Percentiles rank a stretch among this genome's conserved stretches.
phyloP scores from a whole-genome alignment of 2,329 filamentous ascomycete species.

The Paecilomyces niveus region DNA sequence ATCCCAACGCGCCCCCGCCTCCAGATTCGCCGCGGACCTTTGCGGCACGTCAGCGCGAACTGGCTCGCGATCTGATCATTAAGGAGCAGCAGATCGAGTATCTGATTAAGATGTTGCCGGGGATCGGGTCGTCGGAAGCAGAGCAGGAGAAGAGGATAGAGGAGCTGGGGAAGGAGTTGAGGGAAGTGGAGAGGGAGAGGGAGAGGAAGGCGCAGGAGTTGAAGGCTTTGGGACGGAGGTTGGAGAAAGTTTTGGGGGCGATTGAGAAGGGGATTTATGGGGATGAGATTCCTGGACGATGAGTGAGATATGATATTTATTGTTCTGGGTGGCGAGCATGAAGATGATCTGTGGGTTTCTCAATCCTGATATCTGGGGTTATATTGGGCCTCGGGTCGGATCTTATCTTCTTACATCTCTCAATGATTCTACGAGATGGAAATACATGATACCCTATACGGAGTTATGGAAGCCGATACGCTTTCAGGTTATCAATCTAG shows the following conservation, averaged over 20 bases:
- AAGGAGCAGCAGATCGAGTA: constrained; percentile 47
- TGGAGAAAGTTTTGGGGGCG: constrained; percentile 38
- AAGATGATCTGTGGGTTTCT: background rate
- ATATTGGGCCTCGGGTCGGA: background rate
- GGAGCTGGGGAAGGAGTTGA: constrained; percentile 37
- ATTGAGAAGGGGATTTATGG: constrained; percentile 31
- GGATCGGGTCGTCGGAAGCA: constrained; percentile 37
- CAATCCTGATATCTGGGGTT: background rate
- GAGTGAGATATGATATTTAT: background rate
- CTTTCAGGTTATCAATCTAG: background rate
- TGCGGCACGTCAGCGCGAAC: constrained; percentile 37
- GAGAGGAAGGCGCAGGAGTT: constrained; percentile 36
- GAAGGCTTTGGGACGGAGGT: constrained; percentile 28
- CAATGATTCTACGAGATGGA: background rate
- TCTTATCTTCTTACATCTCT: background rate
- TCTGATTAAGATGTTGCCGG: constrained; percentile 39
- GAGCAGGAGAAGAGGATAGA: constrained; percentile 39
- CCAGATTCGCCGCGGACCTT: constrained; percentile 38
- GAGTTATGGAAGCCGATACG: background rate
- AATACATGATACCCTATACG: background rate
- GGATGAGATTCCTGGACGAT: constrained; percentile 6
- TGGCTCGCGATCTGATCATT: constrained; percentile 42
- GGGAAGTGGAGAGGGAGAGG: constrained; percentile 37
- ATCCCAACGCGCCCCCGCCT: constrained; percentile 24
- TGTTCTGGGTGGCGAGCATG: background rate